Conservation (phyloP, 2,329 filamentous ascomycete species). For the Fusarium hostae region DNA sequence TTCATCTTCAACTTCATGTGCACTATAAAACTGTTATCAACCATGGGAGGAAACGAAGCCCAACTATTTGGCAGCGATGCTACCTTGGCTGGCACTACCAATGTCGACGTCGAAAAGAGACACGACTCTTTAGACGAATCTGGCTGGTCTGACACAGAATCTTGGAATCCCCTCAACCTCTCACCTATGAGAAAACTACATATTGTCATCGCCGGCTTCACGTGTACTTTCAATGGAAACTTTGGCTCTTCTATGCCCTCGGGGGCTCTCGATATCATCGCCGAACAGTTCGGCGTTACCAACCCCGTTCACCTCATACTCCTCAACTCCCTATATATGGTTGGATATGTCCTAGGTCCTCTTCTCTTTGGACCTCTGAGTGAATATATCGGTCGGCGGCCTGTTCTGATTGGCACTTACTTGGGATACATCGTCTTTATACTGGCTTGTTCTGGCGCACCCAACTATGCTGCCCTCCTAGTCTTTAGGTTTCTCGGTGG, state of each 20-base stretch:
- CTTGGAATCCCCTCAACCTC: constrained; percentile 47
- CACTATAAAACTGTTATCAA: neutral
- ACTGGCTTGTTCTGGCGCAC: constrained; percentile 52
- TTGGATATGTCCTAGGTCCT: constrained; percentile 50
- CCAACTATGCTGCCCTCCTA: constrained; percentile 57
- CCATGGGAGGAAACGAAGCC: constrained; percentile 25
- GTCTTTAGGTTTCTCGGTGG: constrained; percentile 53
- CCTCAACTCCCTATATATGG: constrained; percentile 52
- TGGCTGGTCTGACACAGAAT: constrained; percentile 31
- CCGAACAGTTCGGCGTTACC: constrained; percentile 44
- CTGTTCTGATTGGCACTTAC: constrained; percentile 49
- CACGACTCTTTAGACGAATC: constrained; percentile 36
- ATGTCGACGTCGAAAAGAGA: constrained; percentile 9
- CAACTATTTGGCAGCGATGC: constrained; percentile 12
- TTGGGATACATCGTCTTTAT: constrained; percentile 50
- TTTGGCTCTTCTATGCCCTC: constrained; percentile 52
- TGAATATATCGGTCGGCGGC: constrained; percentile 50
- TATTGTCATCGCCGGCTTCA: constrained; percentile 50
- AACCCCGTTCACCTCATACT: constrained; percentile 45
- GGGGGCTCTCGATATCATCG: constrained; percentile 50
- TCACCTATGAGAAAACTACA: constrained; percentile 48
- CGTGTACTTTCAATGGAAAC: constrained; percentile 52
- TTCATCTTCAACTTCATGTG: neutral
- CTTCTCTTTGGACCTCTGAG: constrained; percentile 51
- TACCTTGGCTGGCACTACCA: neutral